A percentile compares a stretch with the other conserved stretches of the same genome.
Conservation (phyloP, 257 asterid genomes). For the Nicotiana noctiflora region DNA sequence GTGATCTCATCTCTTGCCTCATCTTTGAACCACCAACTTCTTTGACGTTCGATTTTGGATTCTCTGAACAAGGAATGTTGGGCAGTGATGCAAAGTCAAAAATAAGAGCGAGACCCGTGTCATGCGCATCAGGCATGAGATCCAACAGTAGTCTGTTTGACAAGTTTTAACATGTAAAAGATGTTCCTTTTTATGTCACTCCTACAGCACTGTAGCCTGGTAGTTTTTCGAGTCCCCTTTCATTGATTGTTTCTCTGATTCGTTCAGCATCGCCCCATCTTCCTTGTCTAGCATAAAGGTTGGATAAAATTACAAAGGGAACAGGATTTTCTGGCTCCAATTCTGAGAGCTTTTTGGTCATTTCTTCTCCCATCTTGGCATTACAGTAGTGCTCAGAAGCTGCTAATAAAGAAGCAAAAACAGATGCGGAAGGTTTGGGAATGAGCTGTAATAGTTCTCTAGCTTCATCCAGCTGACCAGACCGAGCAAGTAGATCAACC, state of each 20-base stretch:
- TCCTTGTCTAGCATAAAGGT: slow-evolving; percentile 69
- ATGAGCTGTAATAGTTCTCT: slow-evolving; percentile 50
- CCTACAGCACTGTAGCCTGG: slow-evolving; percentile 54
- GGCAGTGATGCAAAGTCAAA: slow-evolving; percentile 4
- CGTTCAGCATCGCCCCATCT: slow-evolving; percentile 68
- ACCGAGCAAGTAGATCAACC: slow-evolving; percentile 72
- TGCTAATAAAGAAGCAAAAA: slow-evolving; percentile 57
- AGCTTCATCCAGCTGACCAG: slow-evolving; percentile 69
- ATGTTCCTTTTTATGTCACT: slow-evolving; percentile 24
- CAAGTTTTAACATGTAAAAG: background rate
- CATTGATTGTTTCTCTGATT: slow-evolving; percentile 46
- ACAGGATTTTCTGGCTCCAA: slow-evolving; percentile 64
- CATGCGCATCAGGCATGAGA: background rate
- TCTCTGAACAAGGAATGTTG: slow-evolving; percentile 53
- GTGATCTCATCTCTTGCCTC: slow-evolving; percentile 76
- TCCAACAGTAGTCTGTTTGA: background rate
- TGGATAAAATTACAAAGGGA: slow-evolving; percentile 76
- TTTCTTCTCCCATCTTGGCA: slow-evolving; percentile 51
- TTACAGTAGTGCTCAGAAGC: slow-evolving; percentile 55
- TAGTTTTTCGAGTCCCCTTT: slow-evolving; percentile 44
- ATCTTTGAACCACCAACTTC: slow-evolving; percentile 62
- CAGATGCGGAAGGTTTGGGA: slow-evolving; percentile 37
- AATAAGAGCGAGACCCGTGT: background rate
- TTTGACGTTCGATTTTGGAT: slow-evolving; percentile 50
- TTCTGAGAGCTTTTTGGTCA: slow-evolving; percentile 45